Percentiles rank a stretch among this genome's conserved stretches.
phyloP scores from a whole-genome alignment of 2,329 filamentous ascomycete genomes.

The Madurella mycetomatis region DNA sequence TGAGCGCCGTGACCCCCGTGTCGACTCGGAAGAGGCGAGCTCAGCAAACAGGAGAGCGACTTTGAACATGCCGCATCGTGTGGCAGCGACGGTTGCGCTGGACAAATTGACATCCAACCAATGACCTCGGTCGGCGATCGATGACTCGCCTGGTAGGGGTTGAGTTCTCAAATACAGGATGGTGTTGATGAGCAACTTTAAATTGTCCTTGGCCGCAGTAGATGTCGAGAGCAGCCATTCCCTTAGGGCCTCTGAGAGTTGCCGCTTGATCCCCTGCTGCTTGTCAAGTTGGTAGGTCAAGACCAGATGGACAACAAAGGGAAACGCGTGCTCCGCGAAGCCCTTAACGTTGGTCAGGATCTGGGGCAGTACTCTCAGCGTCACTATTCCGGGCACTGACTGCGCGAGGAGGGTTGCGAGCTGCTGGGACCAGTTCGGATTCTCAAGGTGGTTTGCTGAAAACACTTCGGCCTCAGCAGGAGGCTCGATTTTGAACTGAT shows the following conservation, averaged over 20 bases:
- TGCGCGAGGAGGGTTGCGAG: constrained; percentile 59
- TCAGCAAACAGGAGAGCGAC: constrained; percentile 82
- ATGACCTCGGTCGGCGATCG: constrained; percentile 69
- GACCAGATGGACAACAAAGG: constrained; percentile 79
- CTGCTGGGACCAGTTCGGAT: constrained; percentile 55
- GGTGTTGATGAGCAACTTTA: constrained; percentile 69
- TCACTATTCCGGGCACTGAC: constrained; percentile 56
- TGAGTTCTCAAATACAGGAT: constrained; percentile 88
- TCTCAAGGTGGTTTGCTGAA: constrained; percentile 38
- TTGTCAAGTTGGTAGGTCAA: constrained; percentile 64
- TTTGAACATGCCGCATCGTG: constrained; percentile 78
- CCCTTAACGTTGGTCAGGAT: constrained; percentile 62
- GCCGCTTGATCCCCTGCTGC: constrained; percentile 54
- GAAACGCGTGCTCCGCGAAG: constrained; percentile 71
- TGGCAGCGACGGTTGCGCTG: constrained; percentile 65
- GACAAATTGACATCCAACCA: constrained; percentile 85
- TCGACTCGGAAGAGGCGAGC: constrained; percentile 55
- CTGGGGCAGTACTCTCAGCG: constrained; percentile 64
- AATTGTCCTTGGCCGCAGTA: constrained; percentile 51
- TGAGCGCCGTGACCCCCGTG: constrained; percentile 60
- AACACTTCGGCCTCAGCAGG: constrained; percentile 33
- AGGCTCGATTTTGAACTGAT: constrained; percentile 32
- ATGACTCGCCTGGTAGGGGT: constrained; percentile 66
- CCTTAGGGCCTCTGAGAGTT: constrained; percentile 62
- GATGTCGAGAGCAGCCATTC: constrained; percentile 55